Conservation (phyloP, 345 rosid species). For the Eucalyptus dawsonii region DNA sequence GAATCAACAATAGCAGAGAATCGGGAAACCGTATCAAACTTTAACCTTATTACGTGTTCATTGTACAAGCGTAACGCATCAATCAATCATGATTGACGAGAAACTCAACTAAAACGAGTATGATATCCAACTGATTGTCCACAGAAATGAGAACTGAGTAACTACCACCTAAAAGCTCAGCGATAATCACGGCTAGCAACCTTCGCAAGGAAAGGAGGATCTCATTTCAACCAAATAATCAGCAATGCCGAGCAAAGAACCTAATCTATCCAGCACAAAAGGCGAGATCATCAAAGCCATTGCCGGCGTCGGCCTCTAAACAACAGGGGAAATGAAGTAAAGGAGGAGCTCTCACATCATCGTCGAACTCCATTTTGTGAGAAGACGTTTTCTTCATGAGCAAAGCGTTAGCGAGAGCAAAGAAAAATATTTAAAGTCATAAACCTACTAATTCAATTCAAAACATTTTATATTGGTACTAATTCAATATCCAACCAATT, state of each 20-base stretch:
- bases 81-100: neutral
- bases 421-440: too few species aligned
- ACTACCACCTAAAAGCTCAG: neutral
- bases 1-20: neutral
- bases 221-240: neutral
- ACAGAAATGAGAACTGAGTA: neutral
- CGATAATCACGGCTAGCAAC: neutral
- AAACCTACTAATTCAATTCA: too few species aligned
- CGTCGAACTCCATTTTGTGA: too few species aligned
- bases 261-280: neutral
- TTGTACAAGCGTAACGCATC: neutral
- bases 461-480: too few species aligned
- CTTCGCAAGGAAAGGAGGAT: neutral
- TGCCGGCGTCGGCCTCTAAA: neutral
- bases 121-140: neutral
- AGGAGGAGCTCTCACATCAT: conserved; percentile 36
- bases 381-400: too few species aligned
- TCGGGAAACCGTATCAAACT: neutral
- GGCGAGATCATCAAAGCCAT: neutral
- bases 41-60: neutral
- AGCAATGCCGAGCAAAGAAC: neutral
- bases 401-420: too few species aligned
- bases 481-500: too few species aligned
- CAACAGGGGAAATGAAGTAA: neutral
- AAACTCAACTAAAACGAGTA: neutral